Evolutionary conservation across 2,329 filamentous ascomycete species (phyloP), one percentile per base, ranked within the genome.

Genomic region (Arachnopeziza araneosa): DNA sequence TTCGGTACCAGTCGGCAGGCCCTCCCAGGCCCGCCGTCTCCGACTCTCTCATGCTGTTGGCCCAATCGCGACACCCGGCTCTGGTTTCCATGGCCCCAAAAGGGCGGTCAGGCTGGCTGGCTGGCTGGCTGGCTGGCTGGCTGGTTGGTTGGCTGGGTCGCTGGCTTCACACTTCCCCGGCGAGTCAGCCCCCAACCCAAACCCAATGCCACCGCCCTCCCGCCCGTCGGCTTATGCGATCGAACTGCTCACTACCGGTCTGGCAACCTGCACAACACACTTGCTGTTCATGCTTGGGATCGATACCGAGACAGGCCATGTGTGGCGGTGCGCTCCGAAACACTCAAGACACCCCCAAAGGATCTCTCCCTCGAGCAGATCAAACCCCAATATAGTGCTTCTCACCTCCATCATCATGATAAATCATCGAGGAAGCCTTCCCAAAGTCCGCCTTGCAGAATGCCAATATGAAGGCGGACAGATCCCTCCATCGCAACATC

Each of bases 251-350:
- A 54, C 19, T 51, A 49, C 36, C 50, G 22, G 44, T 44, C 32
- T 55, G 24, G 32, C 52, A 7, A 19, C 12, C 57, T 50, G 52
- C 44, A 24, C 57, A 50, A 50, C 52, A 54, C 52, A 53, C n/a
- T 51, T 49, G n/a, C 52, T 30, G n/a, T 32, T 24, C 17, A 14
- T 44, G 36, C 10, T 44, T 12, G 36, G 26, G 26, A 30, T 30
- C 26, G 26, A 4, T 5, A 30, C 26, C 26, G 26, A 30, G 26
- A 30, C 26, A 30, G 26, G 26, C 26, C n/a, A 30, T 30, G 26
- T 30, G 53, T 48, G 14, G 53, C 24, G 30, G 53, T 55, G 26
- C 26, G 26, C 5, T 30, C 26, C 26, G 26, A 9, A 30, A 30
- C 26, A 30, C 26, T 9, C 26, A 30, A 30, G 26, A 30, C 26